Evolutionary conservation across 1,139 yeast genomes (phyloP).

Genomic region (Hansenula lynferdii): DNA sequence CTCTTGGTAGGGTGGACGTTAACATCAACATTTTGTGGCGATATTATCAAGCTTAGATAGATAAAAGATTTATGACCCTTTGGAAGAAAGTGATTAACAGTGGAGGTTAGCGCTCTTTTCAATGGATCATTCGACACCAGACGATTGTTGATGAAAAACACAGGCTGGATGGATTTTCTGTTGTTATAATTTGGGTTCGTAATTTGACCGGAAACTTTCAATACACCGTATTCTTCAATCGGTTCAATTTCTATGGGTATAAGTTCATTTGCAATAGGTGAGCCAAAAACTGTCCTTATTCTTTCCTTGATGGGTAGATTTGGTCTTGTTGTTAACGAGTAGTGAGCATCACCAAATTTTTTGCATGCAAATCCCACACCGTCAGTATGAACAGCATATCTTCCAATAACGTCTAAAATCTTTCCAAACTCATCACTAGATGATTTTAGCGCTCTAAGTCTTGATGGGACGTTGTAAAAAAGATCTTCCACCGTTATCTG

Average conservation of each 20-base stretch:
- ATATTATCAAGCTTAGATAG: slow-evolving; percentile 61
- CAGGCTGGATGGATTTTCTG: slow-evolving; percentile 62
- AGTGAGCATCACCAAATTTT: slow-evolving; percentile 62
- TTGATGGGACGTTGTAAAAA: slow-evolving; percentile 82
- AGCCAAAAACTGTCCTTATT: slow-evolving; percentile 70
- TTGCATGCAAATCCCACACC: slow-evolving; percentile 77
- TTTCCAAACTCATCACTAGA: slow-evolving; percentile 71
- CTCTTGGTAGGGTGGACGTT: slow-evolving; percentile 95
- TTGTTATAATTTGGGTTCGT: slow-evolving; percentile 70
- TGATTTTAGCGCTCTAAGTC: slow-evolving; percentile 62
- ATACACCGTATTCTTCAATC: slow-evolving; percentile 40
- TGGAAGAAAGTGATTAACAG: slow-evolving; percentile 67
- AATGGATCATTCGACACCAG: slow-evolving; percentile 81
- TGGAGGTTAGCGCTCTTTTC: slow-evolving; percentile 59
- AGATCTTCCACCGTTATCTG: slow-evolving; percentile 82
- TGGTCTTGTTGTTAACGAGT: slow-evolving; percentile 50
- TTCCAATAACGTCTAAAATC: slow-evolving; percentile 77
- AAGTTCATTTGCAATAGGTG: slow-evolving; percentile 62
- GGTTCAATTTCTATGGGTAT: slow-evolving; percentile 37
- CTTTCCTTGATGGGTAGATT: slow-evolving; percentile 51
- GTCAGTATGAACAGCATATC: slow-evolving; percentile 73
- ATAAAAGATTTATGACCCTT: slow-evolving; percentile 78
- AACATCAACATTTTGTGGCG: slow-evolving; percentile 76
- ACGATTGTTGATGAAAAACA: slow-evolving; percentile 81
- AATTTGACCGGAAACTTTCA: slow-evolving; percentile 51